These are phyloP conservation scores for Periconia digitata DNA, from an alignment of 2,329 filamentous ascomycete species.

Conservation along the genomic window DNA sequence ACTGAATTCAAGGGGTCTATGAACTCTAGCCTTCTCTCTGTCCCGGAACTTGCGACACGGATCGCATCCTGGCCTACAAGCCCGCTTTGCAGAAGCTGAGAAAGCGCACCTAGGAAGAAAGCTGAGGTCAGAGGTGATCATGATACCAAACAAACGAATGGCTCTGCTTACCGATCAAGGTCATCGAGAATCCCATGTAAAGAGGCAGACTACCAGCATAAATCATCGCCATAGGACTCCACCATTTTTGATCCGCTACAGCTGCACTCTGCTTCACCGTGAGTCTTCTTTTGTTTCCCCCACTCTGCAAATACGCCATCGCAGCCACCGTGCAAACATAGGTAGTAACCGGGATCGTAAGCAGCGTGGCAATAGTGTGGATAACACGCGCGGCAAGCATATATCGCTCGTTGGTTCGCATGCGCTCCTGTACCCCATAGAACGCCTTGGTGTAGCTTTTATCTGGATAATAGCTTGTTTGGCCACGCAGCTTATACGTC, in stretches of 20 bases:
- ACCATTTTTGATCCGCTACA: constrained; percentile 14
- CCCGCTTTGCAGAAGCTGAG: constrained; percentile 1
- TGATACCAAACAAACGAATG: too few relatives aligned
- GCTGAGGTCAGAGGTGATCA: neutral
- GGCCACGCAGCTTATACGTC: neutral
- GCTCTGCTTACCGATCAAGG: constrained; percentile 8
- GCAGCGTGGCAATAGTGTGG: constrained; percentile 7
- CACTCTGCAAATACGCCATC: constrained; percentile 14
- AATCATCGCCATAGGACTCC: constrained; percentile 2
- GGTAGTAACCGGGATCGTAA: constrained; percentile 15
- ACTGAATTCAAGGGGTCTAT: neutral
- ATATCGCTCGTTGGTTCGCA: constrained; percentile 7
- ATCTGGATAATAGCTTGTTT: neutral
- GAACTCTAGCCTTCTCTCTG: neutral
- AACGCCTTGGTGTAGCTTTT: neutral
- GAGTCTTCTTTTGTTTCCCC: constrained; percentile 4
- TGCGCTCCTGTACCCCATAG: neutral
- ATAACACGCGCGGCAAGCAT: constrained; percentile 5
- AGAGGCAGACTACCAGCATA: constrained; percentile 9
- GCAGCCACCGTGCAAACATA: constrained; percentile 13
- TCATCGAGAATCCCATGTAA: constrained; percentile 9
- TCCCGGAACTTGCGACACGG: neutral
- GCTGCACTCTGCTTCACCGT: constrained; percentile 11
- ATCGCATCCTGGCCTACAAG: neutral
- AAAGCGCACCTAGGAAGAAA: neutral